Percentiles rank a stretch among this genome's conserved stretches.
phyloP scores from a whole-genome alignment of 768 basidiomycete species.

The Wakefieldia striispora region DNA sequence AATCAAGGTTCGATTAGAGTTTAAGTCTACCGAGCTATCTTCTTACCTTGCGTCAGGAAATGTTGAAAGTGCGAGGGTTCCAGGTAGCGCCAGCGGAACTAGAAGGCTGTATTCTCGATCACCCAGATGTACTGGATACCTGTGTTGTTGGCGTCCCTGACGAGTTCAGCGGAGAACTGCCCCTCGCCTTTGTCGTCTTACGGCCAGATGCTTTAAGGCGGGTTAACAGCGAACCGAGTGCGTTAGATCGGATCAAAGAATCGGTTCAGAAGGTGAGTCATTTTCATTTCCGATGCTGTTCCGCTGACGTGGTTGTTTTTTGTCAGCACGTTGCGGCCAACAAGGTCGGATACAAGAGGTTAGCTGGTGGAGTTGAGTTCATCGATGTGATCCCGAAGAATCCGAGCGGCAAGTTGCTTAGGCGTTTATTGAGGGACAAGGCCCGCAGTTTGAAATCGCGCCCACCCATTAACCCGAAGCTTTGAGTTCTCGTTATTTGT shows the following conservation, averaged over 20 bases:
- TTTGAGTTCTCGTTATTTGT: too few relatives aligned
- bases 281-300: neutral
- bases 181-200: conserved; percentile 67
- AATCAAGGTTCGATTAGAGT: conserved; percentile 50
- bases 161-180: conserved; percentile 75
- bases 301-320: neutral
- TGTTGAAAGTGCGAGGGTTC: conserved; percentile 61
- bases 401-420: conserved; percentile 27
- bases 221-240: conserved; percentile 30
- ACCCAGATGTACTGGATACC: conserved; percentile 57
- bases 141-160: conserved; percentile 69
- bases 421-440: too few relatives aligned
- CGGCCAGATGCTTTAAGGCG: conserved; percentile 38
- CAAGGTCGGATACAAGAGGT: conserved; percentile 59
- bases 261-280: conserved; percentile 53
- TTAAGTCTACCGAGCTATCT: neutral
- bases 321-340: conserved; percentile 54
- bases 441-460: too few relatives aligned
- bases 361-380: conserved; percentile 62
- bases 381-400: conserved; percentile 66
- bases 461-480: too few relatives aligned
- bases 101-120: conserved; percentile 61
- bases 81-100: conserved; percentile 66
- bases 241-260: conserved; percentile 34
- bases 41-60: conserved; percentile 46